Conservation (phyloP, 371 early-diverging fungal species). For the Mortierella sp. region DNA sequence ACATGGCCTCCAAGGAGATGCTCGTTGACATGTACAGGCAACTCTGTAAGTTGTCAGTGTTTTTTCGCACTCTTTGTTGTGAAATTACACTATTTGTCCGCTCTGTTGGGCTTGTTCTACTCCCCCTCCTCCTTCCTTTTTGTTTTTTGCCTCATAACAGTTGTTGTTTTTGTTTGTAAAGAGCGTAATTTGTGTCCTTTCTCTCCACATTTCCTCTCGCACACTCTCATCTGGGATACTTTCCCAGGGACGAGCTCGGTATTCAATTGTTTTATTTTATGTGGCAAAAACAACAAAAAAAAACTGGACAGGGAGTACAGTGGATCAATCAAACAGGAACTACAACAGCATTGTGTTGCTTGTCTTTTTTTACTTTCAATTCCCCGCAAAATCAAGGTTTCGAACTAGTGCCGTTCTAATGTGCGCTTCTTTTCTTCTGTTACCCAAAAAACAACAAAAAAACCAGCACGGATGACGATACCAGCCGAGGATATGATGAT, state of each 20-base stretch:
- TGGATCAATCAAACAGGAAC: neutral
- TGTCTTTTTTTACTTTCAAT: neutral
- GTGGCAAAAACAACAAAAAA: neutral
- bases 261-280: constrained; percentile 6
- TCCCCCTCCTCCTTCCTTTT: too few species aligned
- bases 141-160: too few species aligned
- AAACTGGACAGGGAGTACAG: neutral
- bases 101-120: too few species aligned
- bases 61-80: too few species aligned
- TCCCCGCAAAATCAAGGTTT: neutral
- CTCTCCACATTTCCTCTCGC: neutral
- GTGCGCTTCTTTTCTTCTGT: neutral
- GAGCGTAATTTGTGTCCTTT: too few species aligned
- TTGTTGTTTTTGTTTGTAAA: too few species aligned
- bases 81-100: too few species aligned
- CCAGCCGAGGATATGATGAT: constrained; percentile 57
- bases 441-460: neutral
- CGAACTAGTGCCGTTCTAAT: neutral
- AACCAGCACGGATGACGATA: constrained; percentile 30
- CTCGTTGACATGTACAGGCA: constrained; percentile 38
- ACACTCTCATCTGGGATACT: neutral
- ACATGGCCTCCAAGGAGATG: constrained; percentile 20
- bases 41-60: constrained; percentile 27
- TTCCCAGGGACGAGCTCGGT: neutral
- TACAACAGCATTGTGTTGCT: neutral